Conservation (phyloP, 2,329 filamentous ascomycete species). For the Drechslera avenae region DNA sequence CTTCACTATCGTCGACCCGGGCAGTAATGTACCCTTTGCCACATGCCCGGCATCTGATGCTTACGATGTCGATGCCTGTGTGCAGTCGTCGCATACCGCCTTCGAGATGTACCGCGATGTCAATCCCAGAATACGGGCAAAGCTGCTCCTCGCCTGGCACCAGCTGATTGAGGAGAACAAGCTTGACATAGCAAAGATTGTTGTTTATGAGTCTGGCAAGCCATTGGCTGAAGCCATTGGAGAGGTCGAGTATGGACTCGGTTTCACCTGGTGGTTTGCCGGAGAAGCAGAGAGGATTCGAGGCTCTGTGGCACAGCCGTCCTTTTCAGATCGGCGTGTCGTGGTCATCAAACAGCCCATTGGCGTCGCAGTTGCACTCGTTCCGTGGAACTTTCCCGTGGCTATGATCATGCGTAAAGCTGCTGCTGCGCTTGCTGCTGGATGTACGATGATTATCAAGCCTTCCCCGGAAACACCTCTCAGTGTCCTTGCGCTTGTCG, state of each 20-base stretch:
- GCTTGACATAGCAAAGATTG: not conserved
- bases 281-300: conserved; percentile 30
- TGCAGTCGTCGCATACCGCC: not conserved
- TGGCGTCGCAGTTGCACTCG: conserved; percentile 43
- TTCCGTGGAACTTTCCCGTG: conserved; percentile 55
- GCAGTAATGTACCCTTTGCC: not conserved
- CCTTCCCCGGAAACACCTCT: conserved; percentile 61
- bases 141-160: conserved; percentile 1
- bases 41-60: not conserved
- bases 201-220: conserved; percentile 57
- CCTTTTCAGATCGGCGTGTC: conserved; percentile 47
- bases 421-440: conserved; percentile 59
- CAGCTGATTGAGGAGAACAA: conserved; percentile 1
- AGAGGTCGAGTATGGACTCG: conserved; percentile 28
- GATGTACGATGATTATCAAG: conserved; percentile 59
- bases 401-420: conserved; percentile 58
- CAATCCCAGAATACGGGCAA: not conserved
- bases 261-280: conserved; percentile 35
- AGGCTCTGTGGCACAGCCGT: conserved; percentile 67
- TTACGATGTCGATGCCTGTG: conserved; percentile 2
- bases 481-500: conserved; percentile 59
- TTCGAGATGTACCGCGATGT: not conserved
- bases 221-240: conserved; percentile 58
- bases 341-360: conserved; percentile 42
- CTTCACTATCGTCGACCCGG: not conserved